Percentiles rank a stretch among this genome's conserved stretches.
These are phyloP conservation scores for Syzygium aqueum DNA, from an alignment of 345 rosid species.

Conservation along the genomic window DNA sequence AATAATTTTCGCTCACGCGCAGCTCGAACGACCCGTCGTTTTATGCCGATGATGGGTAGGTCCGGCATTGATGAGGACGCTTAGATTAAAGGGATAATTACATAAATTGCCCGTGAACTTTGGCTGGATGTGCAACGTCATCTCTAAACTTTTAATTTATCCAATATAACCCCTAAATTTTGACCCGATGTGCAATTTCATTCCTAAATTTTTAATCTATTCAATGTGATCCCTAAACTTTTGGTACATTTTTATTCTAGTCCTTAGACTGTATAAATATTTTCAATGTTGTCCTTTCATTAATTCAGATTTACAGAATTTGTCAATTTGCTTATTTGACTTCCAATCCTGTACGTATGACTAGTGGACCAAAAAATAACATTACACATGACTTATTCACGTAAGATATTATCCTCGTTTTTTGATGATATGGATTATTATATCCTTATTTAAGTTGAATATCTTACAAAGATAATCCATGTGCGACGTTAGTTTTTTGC, in stretches of 20 bases:
- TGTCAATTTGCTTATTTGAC: background rate
- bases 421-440: background rate
- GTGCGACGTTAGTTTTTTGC: background rate
- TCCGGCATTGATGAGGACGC: background rate
- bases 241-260: fast-evolving
- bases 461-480: background rate
- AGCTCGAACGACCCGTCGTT: background rate
- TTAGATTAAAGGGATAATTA: background rate
- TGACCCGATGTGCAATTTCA: fast-evolving
- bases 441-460: background rate
- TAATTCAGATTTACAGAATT: background rate
- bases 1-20: background rate
- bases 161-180: fast-evolving
- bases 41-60: background rate
- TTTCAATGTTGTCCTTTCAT: fast-evolving
- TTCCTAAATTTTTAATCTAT: fast-evolving
- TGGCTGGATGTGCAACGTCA: fast-evolving
- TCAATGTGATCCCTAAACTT: fast-evolving
- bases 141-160: fast-evolving
- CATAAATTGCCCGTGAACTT: fast-evolving
- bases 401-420: background rate
- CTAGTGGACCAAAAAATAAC: background rate
- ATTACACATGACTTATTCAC: fast-evolving
- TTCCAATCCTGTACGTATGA: fast-evolving
- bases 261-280: fast-evolving